Conservation (phyloP, 345 rosid genomes). For the Arabis hirsuta region DNA sequence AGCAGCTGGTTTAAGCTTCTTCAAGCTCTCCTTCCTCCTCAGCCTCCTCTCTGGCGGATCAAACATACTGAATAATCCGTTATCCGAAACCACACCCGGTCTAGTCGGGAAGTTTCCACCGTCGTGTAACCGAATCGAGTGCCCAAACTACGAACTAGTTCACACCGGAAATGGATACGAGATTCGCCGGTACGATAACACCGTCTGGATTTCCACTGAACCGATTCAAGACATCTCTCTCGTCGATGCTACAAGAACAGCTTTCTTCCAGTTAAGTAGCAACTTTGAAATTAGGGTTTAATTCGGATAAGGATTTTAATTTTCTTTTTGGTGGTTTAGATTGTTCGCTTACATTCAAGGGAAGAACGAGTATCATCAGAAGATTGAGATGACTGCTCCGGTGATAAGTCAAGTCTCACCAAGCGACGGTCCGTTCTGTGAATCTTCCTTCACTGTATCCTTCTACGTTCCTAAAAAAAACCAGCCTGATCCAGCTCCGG, state of each 20-base stretch:
- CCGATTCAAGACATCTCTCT: slow-evolving; percentile 78
- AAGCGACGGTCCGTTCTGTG: slow-evolving; percentile 85
- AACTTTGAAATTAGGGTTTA: not conserved
- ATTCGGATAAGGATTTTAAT: not conserved
- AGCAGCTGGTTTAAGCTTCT: slow-evolving; percentile 33
- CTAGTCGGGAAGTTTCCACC: slow-evolving; percentile 53
- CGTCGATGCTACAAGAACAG: slow-evolving; percentile 69
- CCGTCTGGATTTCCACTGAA: slow-evolving; percentile 73
- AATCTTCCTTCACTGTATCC: slow-evolving; percentile 76
- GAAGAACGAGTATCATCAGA: slow-evolving; percentile 58
- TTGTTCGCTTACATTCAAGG: slow-evolving; percentile 86
- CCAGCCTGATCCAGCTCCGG: slow-evolving; percentile 79
- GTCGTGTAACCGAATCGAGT: slow-evolving; percentile 74
- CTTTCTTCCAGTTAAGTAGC: slow-evolving; percentile 62
- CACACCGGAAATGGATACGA: slow-evolving; percentile 64
- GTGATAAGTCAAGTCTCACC: slow-evolving; percentile 72
- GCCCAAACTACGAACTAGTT: slow-evolving; percentile 64
- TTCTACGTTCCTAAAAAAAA: slow-evolving; percentile 79
- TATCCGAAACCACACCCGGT: slow-evolving; percentile 19
- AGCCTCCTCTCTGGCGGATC: slow-evolving; percentile 54
- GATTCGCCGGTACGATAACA: slow-evolving; percentile 63
- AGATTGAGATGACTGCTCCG: slow-evolving; percentile 92
- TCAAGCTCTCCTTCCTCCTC: slow-evolving; percentile 54
- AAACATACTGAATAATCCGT: slow-evolving; percentile 22
- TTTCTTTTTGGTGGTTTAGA: slow-evolving; percentile 40